Evolutionary conservation across 495 filamentous ascomycete species (phyloP), one percentile per base, ranked within the genome.

Genomic region (Aspergillus egyptiacus): DNA sequence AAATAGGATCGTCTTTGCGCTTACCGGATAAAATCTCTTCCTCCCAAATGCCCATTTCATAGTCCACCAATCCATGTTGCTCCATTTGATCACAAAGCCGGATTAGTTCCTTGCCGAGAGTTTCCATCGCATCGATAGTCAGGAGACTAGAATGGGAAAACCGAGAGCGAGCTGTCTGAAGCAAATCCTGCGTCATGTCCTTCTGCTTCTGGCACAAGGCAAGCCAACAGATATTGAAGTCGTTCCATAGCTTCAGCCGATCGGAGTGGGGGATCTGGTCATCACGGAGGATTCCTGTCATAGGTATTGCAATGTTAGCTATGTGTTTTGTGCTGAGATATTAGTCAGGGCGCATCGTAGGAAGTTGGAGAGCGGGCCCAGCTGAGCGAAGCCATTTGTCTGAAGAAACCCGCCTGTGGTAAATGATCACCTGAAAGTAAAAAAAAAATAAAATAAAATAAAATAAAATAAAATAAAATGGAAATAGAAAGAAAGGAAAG

Each of bases 181-280:
- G 61, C 49, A 81, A 55, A 40, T 79, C 73, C 34, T 73, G 62
- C 6, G 74, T 75, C 72, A 91, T 69, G 44, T 95, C 88, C 60
- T 87, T 89, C 61, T 98, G 90, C 54, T 80, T 84, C 60, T 95
- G 89, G 39, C 91, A 83, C 15, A 93, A 69, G 4, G 85, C 81
- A 27, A 97, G 80, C 93, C 93, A 98, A 55, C 89, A 93, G 42
- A 85, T 78, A 63, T 98, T 97, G 73, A 97, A 96, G 56, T 96
- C 85, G 56, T 84, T 83, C 93, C 93, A 98, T 24, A 97, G 73
- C 61, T 82, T 79, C 53, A 94, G 75, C 38, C 87, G 79, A 48
- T 89, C 81, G 25, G 70, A 63, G 55, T 91, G 79, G 25, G 86
- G 69, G 36, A 73, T 66, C 48, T 84, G 78, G 55, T 96, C 83